Base-by-base conservation (phyloP, 306 rosid species). In the Rosa rugosa region DNA sequence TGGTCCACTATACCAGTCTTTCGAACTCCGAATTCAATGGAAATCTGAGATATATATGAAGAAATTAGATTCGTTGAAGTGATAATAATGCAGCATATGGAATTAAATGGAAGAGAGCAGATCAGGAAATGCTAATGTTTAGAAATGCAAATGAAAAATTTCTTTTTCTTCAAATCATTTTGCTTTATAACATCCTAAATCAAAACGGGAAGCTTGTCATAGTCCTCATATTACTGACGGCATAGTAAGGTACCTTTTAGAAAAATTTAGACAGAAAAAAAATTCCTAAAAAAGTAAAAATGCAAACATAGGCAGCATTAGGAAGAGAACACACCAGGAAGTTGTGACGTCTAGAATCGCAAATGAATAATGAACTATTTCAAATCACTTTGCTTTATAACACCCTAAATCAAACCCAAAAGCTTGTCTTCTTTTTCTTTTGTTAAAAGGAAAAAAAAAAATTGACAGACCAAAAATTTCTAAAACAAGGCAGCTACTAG, bases 21-120 rank as follows among this genome's bases (percentile, higher is more conserved):
- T 45, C 96, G 87, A 20, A 96, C 97, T 74, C 89, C 90, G 50
- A 94, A 86, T 84, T 90, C 96, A 31, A 89, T 88, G 25, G 88
- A 91, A 47, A 94, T 66, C 96, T 94, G 90, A 69, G 71, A 63
- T 69, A 23, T 45, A 63, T 69, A 23, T 45, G 75, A 68, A 38
- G 23, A 68, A 68, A 18, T n/a, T 9, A 41, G 31, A 41, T 41
- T 68, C 18, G 11, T 8, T 41, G 7, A 62, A 27, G 6, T 62
- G 60, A 20, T 57, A 57, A 49, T 42, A 18, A 27, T 62, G 54
- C 12, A 38, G 56, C 42, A 25, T 62, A 25, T 27, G 18, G 3
- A 12, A 62, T 25, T 12, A 17, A 1, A 62, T 11, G 13, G 27
- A n/a, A 22, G 31, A 6, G 60, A 54, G 25, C 10, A 54, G 8